Percentiles rank a stretch among this genome's conserved stretches.
phyloP scores from a whole-genome alignment of 2,329 filamentous ascomycete genomes.

The Calonectria hawksworthii region DNA sequence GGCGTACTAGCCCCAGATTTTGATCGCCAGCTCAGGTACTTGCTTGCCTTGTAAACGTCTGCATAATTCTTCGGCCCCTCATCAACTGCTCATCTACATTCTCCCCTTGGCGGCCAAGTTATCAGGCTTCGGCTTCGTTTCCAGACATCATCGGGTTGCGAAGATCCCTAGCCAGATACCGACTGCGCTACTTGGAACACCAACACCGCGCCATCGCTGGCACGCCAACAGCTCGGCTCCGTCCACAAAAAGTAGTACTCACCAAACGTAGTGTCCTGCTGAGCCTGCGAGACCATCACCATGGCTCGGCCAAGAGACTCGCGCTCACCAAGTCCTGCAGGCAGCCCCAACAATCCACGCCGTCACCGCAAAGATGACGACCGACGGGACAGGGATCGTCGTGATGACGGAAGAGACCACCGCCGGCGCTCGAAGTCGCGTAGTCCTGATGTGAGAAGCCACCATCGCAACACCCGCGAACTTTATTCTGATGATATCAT shows the following conservation, averaged over 20 bases:
- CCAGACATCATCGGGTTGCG: not conserved
- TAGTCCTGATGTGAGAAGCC: constrained; percentile 72
- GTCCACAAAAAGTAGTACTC: constrained; percentile 54
- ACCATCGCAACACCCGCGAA: constrained; percentile 34
- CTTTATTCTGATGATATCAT: constrained; percentile 56
- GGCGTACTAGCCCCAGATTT: constrained; percentile 29
- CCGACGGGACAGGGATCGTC: constrained; percentile 68
- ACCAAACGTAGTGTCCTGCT: constrained; percentile 56
- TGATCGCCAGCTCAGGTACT: constrained; percentile 26
- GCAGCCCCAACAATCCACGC: constrained; percentile 82
- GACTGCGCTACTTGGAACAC: constrained; percentile 27
- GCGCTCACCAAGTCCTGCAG: constrained; percentile 95
- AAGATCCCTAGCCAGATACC: not conserved
- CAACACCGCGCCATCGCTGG: constrained; percentile 36
- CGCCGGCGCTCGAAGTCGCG: constrained; percentile 73
- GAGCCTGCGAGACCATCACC: constrained; percentile 57
- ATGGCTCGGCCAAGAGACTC: constrained; percentile 77
- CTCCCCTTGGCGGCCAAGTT: not conserved
- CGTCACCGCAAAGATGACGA: constrained; percentile 74
- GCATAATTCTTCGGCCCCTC: constrained; percentile 27
- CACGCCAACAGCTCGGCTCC: constrained; percentile 39
- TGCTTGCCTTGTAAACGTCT: constrained; percentile 21
- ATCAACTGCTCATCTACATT: constrained; percentile 22
- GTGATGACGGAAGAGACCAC: constrained; percentile 64
- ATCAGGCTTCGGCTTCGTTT: not conserved